Conservation (phyloP, 2,329 filamentous ascomycete species). For the Chrysoporthe deuterocubensis region DNA sequence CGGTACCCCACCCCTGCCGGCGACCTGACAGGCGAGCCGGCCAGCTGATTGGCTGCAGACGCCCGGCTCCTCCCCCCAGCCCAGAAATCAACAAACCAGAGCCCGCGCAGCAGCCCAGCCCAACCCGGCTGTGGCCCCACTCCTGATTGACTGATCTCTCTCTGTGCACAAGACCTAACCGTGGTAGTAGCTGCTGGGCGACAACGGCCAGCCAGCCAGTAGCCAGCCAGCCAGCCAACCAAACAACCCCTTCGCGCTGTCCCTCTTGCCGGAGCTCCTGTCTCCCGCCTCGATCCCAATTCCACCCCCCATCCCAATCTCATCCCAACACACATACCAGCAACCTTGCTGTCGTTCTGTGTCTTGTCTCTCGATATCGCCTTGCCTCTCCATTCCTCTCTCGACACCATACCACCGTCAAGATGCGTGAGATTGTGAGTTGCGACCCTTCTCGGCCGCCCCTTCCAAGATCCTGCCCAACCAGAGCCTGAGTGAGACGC, state of each 20-base stretch:
- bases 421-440: conserved; percentile 77
- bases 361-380: conserved; percentile 4
- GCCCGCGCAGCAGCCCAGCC: conserved; percentile 3
- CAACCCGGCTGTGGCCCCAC: not conserved
- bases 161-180: not conserved
- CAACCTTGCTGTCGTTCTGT: conserved; percentile 23
- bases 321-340: conserved; percentile 9
- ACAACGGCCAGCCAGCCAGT: not conserved
- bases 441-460: conserved; percentile 18
- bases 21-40: not conserved
- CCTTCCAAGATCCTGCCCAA: not conserved
- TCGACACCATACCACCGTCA: conserved; percentile 43
- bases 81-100: conserved; percentile 29
- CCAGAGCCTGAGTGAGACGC: conserved; percentile 32
- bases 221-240: not conserved
- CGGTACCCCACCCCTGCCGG: not conserved
- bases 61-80: conserved; percentile 13
- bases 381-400: conserved; percentile 11
- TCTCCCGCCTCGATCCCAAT: conserved; percentile 22
- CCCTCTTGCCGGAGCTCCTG: conserved; percentile 23
- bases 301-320: not conserved
- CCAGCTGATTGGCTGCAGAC: conserved; percentile 3
- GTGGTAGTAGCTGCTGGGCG: conserved; percentile 7
- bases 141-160: not conserved
- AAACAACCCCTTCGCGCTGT: conserved; percentile 15